A percentile compares a stretch with the other conserved stretches of the same genome.
Evolutionary conservation across 2,329 filamentous ascomycete species (phyloP).

Genomic region (Verticillium albo-atrum): DNA sequence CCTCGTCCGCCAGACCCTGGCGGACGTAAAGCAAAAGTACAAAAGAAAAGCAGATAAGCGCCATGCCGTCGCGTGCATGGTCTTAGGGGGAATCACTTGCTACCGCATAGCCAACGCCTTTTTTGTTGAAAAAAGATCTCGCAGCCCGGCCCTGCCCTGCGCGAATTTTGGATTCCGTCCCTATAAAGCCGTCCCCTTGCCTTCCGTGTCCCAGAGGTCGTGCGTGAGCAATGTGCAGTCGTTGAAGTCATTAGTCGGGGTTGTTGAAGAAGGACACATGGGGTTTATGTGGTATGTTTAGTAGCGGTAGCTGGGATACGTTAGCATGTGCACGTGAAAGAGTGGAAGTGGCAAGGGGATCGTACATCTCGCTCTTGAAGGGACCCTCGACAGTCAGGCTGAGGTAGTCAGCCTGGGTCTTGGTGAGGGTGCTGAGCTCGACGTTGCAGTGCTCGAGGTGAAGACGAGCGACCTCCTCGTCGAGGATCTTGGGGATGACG

Average conservation of each 20-base stretch:
- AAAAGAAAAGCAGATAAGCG: slow-evolving; percentile 18
- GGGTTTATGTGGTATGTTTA: slow-evolving; percentile 32
- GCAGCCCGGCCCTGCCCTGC: slow-evolving; percentile 19
- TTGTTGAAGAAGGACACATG: slow-evolving; percentile 15
- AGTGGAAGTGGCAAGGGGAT: slow-evolving; percentile 12
- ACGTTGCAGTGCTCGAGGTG: slow-evolving; percentile 92
- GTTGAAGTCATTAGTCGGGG: slow-evolving; percentile 14
- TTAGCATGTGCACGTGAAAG: slow-evolving; percentile 8
- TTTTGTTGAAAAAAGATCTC: slow-evolving; percentile 31
- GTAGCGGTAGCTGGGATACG: slow-evolving; percentile 35
- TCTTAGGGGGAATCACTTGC: slow-evolving; percentile 21
- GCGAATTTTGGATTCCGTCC: slow-evolving; percentile 18
- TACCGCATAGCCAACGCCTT: slow-evolving; percentile 29
- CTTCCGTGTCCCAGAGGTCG: slow-evolving; percentile 16
- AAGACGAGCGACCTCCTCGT: slow-evolving; percentile 95
- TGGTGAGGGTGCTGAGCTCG: slow-evolving; percentile 82
- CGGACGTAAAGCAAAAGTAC: slow-evolving; percentile 12
- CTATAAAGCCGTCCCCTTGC: slow-evolving; percentile 7
- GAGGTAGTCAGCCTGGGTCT: slow-evolving; percentile 92
- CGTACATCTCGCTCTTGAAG: slow-evolving; percentile 92
- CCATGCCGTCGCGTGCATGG: not conserved
- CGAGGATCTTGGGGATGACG: slow-evolving; percentile 96
- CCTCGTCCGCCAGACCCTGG: slow-evolving; percentile 6
- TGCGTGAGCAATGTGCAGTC: slow-evolving; percentile 9
- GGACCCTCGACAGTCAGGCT: slow-evolving; percentile 81